Evolutionary conservation across 768 basidiomycete species (phyloP).

Genomic region (Aureoboletus auriporus): DNA sequence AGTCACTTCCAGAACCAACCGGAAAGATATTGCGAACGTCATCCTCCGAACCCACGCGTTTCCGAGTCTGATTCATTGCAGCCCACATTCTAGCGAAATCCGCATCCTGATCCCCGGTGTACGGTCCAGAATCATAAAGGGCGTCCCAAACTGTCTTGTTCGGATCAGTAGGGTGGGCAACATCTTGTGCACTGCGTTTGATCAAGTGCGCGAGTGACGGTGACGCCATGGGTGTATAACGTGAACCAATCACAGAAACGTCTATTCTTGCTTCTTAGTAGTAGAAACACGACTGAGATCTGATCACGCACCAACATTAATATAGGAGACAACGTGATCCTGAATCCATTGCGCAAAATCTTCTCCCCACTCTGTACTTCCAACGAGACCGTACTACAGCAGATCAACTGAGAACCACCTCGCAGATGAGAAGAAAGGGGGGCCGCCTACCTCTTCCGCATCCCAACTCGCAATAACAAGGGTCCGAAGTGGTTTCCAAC

Average conservation of each 20-base stretch:
- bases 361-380: constrained; percentile 91
- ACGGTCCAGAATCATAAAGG: constrained; percentile 50
- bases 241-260: constrained; percentile 50
- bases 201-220: constrained; percentile 66
- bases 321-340: constrained; percentile 76
- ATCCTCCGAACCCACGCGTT: constrained; percentile 18
- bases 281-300: neutral
- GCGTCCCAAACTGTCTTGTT: constrained; percentile 59
- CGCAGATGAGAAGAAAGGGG: neutral
- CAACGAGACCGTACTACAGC: constrained; percentile 62
- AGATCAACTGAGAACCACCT: neutral
- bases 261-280: constrained; percentile 32
- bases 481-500: constrained; percentile 66
- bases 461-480: constrained; percentile 79
- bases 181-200: constrained; percentile 45
- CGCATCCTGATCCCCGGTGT: constrained; percentile 36
- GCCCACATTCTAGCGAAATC: constrained; percentile 42
- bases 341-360: constrained; percentile 83
- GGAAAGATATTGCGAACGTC: constrained; percentile 45
- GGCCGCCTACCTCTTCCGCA: constrained; percentile 52
- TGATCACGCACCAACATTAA: constrained; percentile 61
- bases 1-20: constrained; percentile 84
- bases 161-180: constrained; percentile 53
- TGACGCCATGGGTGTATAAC: constrained; percentile 47
- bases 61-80: constrained; percentile 25